A percentile compares a stretch with the other conserved stretches of the same genome.
Evolutionary conservation across 2,329 filamentous ascomycete species (phyloP).

Genomic region (Cladophialophora chaetospira): DNA sequence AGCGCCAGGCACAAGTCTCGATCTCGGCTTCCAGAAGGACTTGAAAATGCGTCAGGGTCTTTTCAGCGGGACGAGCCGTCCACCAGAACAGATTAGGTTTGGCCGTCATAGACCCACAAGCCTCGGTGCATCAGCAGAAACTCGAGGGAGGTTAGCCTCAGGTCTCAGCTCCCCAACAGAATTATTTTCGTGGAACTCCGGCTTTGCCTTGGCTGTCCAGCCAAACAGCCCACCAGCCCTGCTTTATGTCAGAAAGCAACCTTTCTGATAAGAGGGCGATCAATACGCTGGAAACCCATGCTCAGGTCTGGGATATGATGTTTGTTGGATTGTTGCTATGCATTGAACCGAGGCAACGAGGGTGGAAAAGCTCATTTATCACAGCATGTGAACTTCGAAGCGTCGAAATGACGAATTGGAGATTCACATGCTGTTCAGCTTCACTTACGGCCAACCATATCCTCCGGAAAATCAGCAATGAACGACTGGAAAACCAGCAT

Average conservation of each 20-base stretch:
- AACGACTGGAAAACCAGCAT: no score
- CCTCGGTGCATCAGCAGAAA: background rate
- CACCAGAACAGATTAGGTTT: background rate
- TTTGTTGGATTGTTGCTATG: no score
- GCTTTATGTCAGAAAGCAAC: background rate
- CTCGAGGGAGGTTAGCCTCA: slow-evolving; percentile 7
- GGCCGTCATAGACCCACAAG: background rate
- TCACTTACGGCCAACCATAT: no score
- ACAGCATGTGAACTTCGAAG: no score
- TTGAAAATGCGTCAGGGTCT: background rate
- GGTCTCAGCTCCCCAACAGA: slow-evolving; percentile 26
- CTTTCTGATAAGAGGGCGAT: background rate
- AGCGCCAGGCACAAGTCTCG: slow-evolving; percentile 8
- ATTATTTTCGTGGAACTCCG: slow-evolving; percentile 20
- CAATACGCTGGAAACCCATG: no score
- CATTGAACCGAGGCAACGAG: no score
- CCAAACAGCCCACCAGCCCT: background rate
- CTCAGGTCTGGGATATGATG: no score
- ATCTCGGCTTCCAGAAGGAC: background rate
- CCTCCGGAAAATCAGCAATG: no score
- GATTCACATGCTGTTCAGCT: no score
- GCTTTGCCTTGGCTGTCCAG: slow-evolving; percentile 3
- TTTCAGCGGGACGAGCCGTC: slow-evolving; percentile 6
- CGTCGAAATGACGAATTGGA: no score
- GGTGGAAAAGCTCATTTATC: no score